These are phyloP conservation scores for Cinnamomum chago DNA, from an alignment of 164 flowering plant genomes.

Conservation along the genomic window DNA sequence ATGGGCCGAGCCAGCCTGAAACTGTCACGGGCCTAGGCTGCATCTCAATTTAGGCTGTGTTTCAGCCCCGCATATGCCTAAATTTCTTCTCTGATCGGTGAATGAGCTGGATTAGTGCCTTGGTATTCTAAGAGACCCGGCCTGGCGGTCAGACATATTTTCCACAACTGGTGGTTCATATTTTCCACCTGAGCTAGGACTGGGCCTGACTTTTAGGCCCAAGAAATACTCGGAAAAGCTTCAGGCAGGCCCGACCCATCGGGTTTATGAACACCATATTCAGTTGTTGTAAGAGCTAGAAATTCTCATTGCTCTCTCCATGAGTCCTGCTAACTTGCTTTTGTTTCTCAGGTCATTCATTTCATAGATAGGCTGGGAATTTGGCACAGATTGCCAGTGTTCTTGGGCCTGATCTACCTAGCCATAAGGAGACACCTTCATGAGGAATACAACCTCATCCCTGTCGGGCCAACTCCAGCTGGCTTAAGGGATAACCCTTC, in stretches of 20 bases:
- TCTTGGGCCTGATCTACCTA: constrained; percentile 33
- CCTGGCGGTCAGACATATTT: background rate
- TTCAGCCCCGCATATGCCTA: background rate
- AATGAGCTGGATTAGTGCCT: no score
- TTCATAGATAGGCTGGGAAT: constrained; percentile 26
- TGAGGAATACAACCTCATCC: constrained; percentile 32
- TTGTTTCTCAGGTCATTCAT: constrained; percentile 26
- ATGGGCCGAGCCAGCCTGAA: no score
- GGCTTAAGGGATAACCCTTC: constrained; percentile 19
- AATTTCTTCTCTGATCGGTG: background rate
- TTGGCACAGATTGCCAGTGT: constrained; percentile 44
- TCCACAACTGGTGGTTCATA: background rate
- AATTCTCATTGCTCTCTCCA: background rate
- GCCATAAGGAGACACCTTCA: constrained; percentile 33
- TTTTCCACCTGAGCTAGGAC: background rate
- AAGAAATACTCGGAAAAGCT: background rate
- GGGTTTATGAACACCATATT: background rate
- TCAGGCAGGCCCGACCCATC: background rate
- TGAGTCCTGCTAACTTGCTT: background rate
- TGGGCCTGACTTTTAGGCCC: background rate
- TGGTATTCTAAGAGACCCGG: background rate
- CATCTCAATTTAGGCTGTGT: no score
- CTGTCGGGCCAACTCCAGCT: constrained; percentile 27
- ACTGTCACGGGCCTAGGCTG: no score
- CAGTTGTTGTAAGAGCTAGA: background rate